Percentiles rank a stretch among this genome's conserved stretches.
Evolutionary conservation across 352 stramenopile species (phyloP).

Genomic region (Phytopythium aichiense): DNA sequence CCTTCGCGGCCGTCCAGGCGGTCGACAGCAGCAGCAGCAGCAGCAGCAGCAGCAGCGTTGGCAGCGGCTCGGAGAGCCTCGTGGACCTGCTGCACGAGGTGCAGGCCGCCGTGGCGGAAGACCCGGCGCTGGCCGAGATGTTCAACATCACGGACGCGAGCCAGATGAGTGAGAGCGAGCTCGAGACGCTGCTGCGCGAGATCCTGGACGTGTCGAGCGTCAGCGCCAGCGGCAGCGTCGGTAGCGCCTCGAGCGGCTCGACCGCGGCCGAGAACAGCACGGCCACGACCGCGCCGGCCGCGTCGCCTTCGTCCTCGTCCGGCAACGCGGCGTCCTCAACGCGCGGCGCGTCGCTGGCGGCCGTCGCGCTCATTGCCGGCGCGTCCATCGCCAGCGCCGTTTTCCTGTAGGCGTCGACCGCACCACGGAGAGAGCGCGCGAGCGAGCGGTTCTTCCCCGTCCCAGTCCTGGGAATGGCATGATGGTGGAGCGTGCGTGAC

Average conservation of each 20-base stretch:
- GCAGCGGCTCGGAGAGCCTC: constrained; percentile 16
- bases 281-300: constrained; percentile 7
- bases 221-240: constrained; percentile 8
- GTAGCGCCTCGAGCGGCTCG: constrained; percentile 11
- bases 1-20: constrained; percentile 7
- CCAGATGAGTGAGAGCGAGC: constrained; percentile 33
- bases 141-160: constrained; percentile 29
- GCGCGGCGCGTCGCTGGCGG: background rate
- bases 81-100: constrained; percentile 27
- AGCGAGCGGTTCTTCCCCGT: background rate
- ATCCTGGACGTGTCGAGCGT: constrained; percentile 17
- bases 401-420: background rate
- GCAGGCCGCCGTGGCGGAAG: constrained; percentile 23
- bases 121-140: constrained; percentile 32
- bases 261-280: constrained; percentile 9
- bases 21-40: constrained; percentile 15
- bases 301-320: constrained; percentile 4
- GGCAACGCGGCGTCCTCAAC: background rate
- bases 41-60: constrained; percentile 5
- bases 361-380: background rate
- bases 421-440: too few relatives aligned
- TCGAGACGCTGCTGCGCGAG: constrained; percentile 24
- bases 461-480: background rate
- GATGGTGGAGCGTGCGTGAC: too few relatives aligned
- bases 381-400: background rate